phyloP scores from a whole-genome alignment of 1,139 yeast genomes.

The Pneumocystis oryctolagi region DNA sequence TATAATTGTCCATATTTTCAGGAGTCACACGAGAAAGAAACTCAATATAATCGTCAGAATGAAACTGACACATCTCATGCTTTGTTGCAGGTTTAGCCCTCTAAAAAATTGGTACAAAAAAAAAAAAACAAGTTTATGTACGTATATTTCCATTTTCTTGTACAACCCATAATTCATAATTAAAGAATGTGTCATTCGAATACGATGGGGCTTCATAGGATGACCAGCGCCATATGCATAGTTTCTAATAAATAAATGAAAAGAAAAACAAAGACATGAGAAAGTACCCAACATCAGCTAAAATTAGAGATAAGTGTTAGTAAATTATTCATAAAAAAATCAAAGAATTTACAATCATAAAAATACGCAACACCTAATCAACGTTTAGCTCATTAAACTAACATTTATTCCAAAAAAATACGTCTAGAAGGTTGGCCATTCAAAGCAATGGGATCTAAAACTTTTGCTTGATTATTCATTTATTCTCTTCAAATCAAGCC shows the following conservation, averaged over 20 bases:
- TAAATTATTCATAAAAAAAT: background rate
- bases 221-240: slow-evolving; percentile 97
- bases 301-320: background rate
- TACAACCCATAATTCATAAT: slow-evolving; percentile 95
- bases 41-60: slow-evolving; percentile 92
- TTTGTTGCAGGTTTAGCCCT: slow-evolving; percentile 95
- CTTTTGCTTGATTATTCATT: background rate
- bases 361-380: slow-evolving; percentile 16
- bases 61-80: slow-evolving; percentile 97
- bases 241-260: slow-evolving; percentile 33
- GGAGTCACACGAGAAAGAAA: slow-evolving; percentile 87
- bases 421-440: slow-evolving; percentile 5
- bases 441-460: slow-evolving; percentile 7
- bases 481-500: background rate
- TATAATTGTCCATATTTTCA: slow-evolving; percentile 78
- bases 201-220: slow-evolving; percentile 97
- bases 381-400: background rate
- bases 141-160: slow-evolving; percentile 90
- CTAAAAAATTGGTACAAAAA: slow-evolving; percentile 11
- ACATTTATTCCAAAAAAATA: background rate
- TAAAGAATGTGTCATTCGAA: slow-evolving; percentile 94
- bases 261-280: slow-evolving; percentile 48
- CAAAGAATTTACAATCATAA: slow-evolving; percentile 15
- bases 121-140: slow-evolving; percentile 16
- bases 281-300: background rate